Evolutionary conservation across 352 stramenopile species (phyloP).

Genomic region (Phytophthora podocarpi): DNA sequence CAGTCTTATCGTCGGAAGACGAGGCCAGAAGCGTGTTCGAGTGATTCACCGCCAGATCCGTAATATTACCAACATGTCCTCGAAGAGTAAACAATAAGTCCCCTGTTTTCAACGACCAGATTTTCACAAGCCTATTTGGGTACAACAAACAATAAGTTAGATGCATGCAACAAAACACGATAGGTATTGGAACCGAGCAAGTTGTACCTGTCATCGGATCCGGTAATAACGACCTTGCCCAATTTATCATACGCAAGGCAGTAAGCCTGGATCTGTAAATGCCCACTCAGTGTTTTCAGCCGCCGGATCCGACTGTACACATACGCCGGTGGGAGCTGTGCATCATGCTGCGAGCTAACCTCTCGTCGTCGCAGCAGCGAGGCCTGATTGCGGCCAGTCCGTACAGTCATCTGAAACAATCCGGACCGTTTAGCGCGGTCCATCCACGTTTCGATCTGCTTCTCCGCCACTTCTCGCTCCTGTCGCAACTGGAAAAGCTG

Average conservation of each 20-base stretch:
- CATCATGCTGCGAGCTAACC: constrained; percentile 36
- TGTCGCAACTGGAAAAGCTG: constrained; percentile 76
- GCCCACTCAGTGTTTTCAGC: constrained; percentile 91
- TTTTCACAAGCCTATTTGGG: constrained; percentile 91
- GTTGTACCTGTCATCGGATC: constrained; percentile 92
- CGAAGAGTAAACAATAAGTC: constrained; percentile 84
- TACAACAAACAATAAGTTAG: constrained; percentile 11
- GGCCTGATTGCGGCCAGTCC: constrained; percentile 63
- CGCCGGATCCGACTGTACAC: constrained; percentile 81
- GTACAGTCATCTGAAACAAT: constrained; percentile 52
- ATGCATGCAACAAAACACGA: neutral
- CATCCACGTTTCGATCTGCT: constrained; percentile 41
- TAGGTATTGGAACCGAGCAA: neutral
- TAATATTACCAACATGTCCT: constrained; percentile 90
- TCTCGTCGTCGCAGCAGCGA: constrained; percentile 62
- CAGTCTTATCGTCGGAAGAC: constrained; percentile 90
- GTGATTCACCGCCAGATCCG: constrained; percentile 87
- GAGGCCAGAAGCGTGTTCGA: constrained; percentile 84
- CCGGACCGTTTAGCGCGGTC: constrained; percentile 42
- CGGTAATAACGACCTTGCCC: constrained; percentile 96
- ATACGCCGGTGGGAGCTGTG: constrained; percentile 53
- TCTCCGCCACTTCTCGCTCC: constrained; percentile 39
- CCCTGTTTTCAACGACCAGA: constrained; percentile 93
- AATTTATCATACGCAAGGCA: constrained; percentile 96
- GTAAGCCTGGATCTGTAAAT: constrained; percentile 95